These are phyloP conservation scores for Nymphaea colorata DNA, from an alignment of 164 flowering plant genomes.

Conservation along the genomic window DNA sequence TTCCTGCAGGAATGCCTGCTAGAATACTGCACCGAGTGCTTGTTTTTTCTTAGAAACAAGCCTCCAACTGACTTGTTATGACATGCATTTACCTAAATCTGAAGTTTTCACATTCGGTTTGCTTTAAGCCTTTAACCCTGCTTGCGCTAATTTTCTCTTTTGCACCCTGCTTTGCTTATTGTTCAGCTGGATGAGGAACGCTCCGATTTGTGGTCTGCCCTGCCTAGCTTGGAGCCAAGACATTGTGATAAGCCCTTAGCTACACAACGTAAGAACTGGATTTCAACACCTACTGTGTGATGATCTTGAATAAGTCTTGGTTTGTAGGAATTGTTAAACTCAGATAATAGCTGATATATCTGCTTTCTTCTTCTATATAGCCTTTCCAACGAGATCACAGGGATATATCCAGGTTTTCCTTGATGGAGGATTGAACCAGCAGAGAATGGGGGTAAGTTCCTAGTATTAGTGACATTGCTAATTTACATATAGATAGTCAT, in stretches of 20 bases:
- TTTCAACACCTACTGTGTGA: too few relatives aligned
- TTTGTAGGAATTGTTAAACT: too few relatives aligned
- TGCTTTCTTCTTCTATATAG: too few relatives aligned
- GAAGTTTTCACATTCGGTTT: not conserved
- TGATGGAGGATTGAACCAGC: conserved; percentile 99
- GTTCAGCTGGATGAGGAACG: conserved; percentile 38
- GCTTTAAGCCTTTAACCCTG: too few relatives aligned
- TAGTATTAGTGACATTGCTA: not conserved
- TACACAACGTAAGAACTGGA: conserved; percentile 29
- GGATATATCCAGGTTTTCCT: conserved; percentile 91
- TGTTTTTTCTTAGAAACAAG: not conserved
- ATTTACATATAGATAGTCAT: too few relatives aligned
- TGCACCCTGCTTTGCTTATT: not conserved
- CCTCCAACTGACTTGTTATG: not conserved
- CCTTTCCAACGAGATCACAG: conserved; percentile 33
- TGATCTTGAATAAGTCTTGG: too few relatives aligned
- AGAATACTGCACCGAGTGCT: too few relatives aligned
- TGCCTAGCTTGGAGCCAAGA: conserved; percentile 63
- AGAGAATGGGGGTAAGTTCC: conserved; percentile 89
- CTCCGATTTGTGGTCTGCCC: conserved; percentile 69
- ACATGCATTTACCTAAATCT: not conserved
- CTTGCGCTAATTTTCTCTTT: not conserved
- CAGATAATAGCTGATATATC: too few relatives aligned
- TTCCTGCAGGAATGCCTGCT: too few relatives aligned
- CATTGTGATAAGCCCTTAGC: conserved; percentile 28